Conservation (phyloP, 345 rosid genomes). For the Erodium maritimum region DNA sequence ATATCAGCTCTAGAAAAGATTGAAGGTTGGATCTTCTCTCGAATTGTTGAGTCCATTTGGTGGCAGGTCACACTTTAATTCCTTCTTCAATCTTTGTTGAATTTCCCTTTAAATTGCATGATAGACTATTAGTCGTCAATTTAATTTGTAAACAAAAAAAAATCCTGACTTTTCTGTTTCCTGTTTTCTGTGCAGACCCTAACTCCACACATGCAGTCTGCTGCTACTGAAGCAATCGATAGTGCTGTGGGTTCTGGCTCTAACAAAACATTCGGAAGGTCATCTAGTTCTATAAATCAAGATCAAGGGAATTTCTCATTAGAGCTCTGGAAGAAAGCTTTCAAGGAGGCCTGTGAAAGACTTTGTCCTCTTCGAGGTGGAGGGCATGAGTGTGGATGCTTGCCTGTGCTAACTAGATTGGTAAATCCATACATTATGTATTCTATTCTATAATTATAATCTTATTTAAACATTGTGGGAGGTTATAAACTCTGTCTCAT, state of each 20-base stretch:
- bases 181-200: conserved; percentile 48
- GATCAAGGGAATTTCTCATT: conserved; percentile 62
- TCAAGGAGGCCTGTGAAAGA: too few relatives aligned
- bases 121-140: background rate
- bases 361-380: conserved; percentile 86
- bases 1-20: conserved; percentile 58
- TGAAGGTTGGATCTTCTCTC: conserved; percentile 90
- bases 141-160: too few relatives aligned
- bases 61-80: conserved; percentile 61
- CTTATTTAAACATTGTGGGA: too few relatives aligned
- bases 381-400: conserved; percentile 90
- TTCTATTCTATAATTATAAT: background rate
- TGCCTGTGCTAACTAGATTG: conserved; percentile 57
- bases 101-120: background rate
- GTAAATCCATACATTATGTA: conserved; percentile 23
- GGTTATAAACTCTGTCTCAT: background rate
- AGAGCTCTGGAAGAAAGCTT: conserved; percentile 86
- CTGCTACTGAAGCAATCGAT: conserved; percentile 31
- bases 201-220: conserved; percentile 83
- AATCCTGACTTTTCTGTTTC: background rate
- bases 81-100: background rate
- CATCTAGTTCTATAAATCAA: conserved; percentile 33
- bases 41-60: conserved; percentile 85
- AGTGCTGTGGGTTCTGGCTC: conserved; percentile 26
- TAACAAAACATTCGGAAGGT: conserved; percentile 33